Evolutionary conservation across 768 basidiomycete species (phyloP), one percentile per base, ranked within the genome.

Genomic region (Wakefieldia striispora): DNA sequence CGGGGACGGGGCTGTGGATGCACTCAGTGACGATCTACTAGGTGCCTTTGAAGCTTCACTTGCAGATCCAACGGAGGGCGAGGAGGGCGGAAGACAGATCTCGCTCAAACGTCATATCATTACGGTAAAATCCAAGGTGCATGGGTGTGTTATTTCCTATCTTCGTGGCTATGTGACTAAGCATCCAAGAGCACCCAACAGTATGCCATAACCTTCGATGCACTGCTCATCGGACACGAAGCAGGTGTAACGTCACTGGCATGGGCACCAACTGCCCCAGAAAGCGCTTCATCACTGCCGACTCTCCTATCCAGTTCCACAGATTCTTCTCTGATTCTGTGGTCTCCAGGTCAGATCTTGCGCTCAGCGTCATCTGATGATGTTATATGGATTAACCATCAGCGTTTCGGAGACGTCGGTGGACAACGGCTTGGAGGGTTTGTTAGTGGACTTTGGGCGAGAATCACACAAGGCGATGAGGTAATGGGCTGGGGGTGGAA

Each of bases 161-260:
- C 51, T 63, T 33, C 64, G 65, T 31, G 35, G 37, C 13, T 1
- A 9, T 45, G 35, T 46, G 39, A 61, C 38, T 49, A n/a, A 49
- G 4, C 16, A 7, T 43, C 16, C 14, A 34, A 39, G 56, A 82
- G 79, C 31, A 39, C 53, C 10, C 67, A 67, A 38, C 81, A 83
- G 49, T 95, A 83, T 62, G 82, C 86, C 7, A 80, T 97, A 33
- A 90, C 88, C 1, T 92, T 97, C 47, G 97, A 98, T 60, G 94
- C 97, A 1, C 80, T 99, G 10, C 78, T 99, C 17, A 73, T 98
- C 20, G 95, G 97, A n/a, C 97, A 99, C 60, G 97, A 99, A 72
- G 88, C 87, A 6, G 90, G 89, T 23, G 74, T 99, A 23, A 97
- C 95, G 0, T 88, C 86, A 27, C 66, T 98, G n/a, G 73, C 83